Evolutionary conservation across 2,329 filamentous ascomycete genomes (phyloP), one percentile per base, ranked within the genome.

Genomic region (Cyclaneusma minus): DNA sequence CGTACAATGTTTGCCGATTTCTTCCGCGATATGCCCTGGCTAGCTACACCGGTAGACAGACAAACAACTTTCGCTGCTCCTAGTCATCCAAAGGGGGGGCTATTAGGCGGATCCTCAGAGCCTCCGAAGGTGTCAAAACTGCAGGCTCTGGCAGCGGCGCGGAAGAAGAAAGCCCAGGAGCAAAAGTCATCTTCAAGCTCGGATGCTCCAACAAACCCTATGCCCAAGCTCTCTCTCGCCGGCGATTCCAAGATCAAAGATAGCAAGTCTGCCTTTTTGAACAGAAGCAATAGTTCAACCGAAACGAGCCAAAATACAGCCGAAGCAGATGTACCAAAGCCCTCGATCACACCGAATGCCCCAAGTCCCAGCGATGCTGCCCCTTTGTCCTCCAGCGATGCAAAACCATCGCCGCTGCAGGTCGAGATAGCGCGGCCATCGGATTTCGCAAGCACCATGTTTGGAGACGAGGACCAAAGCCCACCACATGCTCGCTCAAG

Each of bases 1-100:
- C 48, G 48, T 13, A 55, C 60, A 33, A 60, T 54, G 20, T 55
- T 61, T 29, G 50, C 58, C 31, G 59, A 66, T 19, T 81, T 85
- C 51, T 98, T 94, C 49, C 55, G 60, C 42, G 85, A 92, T 44
- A 78, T 78, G 45, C 81, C 85, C 1, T 98, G 89, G 87, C 62
- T 84, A 28, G 65, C 74, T 27, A 58, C 87, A 7, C 80, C 84
- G 13, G 40, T 51, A 20, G 52, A 76, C 24, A 69, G 80, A 16
- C 63, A 67, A 37, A 66, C 77, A 10, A 61, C 76, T 10, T 65
- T 85, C 19, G 52, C 79, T 25, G 60, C 73, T 21, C 68, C 62
- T 50, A 31, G 64, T 18, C 55, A 55, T 35, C 71, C 65, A 28
- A 58, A 55, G 24, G 67, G 73, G 11, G 77, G 83, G 3, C 59